These are phyloP conservation scores for Beverwykella pulmonaria DNA, from an alignment of 495 filamentous ascomycete genomes.

Conservation along the genomic window DNA sequence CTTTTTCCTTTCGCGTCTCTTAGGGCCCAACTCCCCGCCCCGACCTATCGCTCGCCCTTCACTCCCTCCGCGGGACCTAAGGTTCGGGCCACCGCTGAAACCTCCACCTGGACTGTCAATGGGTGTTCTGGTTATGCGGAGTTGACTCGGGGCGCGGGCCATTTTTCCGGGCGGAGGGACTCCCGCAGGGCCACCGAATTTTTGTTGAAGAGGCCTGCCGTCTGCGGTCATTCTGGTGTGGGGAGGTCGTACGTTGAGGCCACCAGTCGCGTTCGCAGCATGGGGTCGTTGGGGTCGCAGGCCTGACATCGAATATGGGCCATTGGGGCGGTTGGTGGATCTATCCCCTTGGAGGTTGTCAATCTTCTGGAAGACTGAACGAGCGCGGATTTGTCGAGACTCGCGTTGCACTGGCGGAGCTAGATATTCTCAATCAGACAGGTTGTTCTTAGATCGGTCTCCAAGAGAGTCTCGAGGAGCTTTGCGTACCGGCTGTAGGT, in stretches of 20 bases:
- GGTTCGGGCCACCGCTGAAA: constrained; percentile 8
- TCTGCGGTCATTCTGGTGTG: neutral
- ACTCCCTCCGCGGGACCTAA: constrained; percentile 4
- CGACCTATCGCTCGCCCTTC: neutral
- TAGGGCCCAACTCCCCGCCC: neutral
- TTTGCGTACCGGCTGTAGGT: neutral
- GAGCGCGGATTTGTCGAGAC: constrained; percentile 9
- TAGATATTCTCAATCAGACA: neutral
- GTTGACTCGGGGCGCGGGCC: constrained; percentile 25
- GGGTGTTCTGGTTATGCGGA: constrained; percentile 20
- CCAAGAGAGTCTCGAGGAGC: neutral
- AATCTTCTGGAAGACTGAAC: constrained; percentile 3
- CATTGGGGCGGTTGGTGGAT: neutral
- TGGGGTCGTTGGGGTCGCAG: neutral
- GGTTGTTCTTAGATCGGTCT: too few relatives aligned
- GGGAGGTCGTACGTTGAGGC: neutral
- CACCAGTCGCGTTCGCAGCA: neutral
- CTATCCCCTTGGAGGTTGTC: constrained; percentile 1
- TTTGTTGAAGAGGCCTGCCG: neutral
- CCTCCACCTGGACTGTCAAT: neutral
- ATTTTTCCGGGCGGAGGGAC: constrained; percentile 17
- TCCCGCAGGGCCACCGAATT: neutral
- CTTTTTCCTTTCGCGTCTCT: neutral
- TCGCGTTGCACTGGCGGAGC: constrained; percentile 1
- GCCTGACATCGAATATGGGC: too few relatives aligned